These are phyloP conservation scores for Saturnispora zaruensis DNA, from an alignment of 805 yeast species.

Conservation along the genomic window DNA sequence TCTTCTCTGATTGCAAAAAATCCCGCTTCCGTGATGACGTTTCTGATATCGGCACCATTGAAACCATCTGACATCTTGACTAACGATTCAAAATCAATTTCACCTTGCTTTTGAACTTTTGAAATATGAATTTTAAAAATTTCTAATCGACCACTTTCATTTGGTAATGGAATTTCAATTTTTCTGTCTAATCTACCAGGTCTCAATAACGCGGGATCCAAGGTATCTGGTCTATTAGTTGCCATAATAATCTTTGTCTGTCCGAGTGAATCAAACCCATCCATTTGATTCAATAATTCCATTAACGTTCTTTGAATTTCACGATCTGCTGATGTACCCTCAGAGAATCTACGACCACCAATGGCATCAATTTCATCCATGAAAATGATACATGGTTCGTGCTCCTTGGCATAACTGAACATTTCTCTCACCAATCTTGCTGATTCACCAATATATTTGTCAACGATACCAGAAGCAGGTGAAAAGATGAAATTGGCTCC, in stretches of 20 bases:
- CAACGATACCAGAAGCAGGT: constrained; percentile 96
- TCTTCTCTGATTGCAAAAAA: constrained; percentile 97
- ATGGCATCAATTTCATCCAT: constrained; percentile 97
- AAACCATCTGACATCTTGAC: constrained; percentile 85
- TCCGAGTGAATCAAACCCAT: constrained; percentile 95
- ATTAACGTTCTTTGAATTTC: constrained; percentile 99
- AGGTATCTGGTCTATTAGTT: constrained; percentile 93
- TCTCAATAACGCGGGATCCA: constrained; percentile 85
- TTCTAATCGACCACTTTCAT: constrained; percentile 84
- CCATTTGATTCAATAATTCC: constrained; percentile 97
- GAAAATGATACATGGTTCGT: constrained; percentile 86
- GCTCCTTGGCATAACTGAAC: constrained; percentile 93
- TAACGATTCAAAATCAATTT: constrained; percentile 72
- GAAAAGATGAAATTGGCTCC: constrained; percentile 92
- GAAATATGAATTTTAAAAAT: constrained; percentile 88
- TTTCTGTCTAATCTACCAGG: constrained; percentile 99
- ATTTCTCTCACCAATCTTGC: constrained; percentile 94
- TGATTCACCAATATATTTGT: constrained; percentile 92
- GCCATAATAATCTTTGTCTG: constrained; percentile 94
- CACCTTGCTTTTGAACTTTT: constrained; percentile 80
- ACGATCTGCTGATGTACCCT: constrained; percentile 98
- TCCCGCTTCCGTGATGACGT: constrained; percentile 89
- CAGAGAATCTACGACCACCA: constrained; percentile 98
- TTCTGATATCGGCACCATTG: constrained; percentile 98
- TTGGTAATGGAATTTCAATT: constrained; percentile 91